phyloP scores from a whole-genome alignment of 352 stramenopile genomes.

The Paralagenidium karlingii region DNA sequence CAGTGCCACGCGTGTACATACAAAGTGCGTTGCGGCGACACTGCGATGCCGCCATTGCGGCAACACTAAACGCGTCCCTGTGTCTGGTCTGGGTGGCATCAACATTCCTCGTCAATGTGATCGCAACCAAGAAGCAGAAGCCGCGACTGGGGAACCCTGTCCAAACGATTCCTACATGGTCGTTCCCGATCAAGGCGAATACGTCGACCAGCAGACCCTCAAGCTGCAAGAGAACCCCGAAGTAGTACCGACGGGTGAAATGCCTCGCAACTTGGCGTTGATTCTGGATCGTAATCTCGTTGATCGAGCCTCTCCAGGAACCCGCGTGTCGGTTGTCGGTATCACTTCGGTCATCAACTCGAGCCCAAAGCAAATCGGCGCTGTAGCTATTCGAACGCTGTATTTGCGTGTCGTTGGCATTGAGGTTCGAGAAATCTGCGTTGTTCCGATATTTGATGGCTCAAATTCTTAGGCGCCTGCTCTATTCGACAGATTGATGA shows the following conservation, averaged over 20 bases:
- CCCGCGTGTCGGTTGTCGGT: slow-evolving; percentile 90
- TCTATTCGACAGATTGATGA: slow-evolving; percentile 57
- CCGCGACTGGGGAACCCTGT: slow-evolving; percentile 30
- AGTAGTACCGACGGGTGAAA: slow-evolving; percentile 96
- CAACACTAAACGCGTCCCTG: slow-evolving; percentile 49
- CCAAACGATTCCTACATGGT: slow-evolving; percentile 90
- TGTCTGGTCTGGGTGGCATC: slow-evolving; percentile 56
- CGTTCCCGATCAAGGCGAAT: slow-evolving; percentile 88
- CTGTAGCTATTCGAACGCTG: slow-evolving; percentile 82
- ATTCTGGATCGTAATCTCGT: slow-evolving; percentile 92
- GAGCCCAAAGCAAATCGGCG: slow-evolving; percentile 57
- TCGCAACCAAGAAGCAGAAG: slow-evolving; percentile 19
- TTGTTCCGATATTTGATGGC: too few relatives aligned
- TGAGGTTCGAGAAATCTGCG: too few relatives aligned
- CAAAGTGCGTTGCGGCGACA: slow-evolving; percentile 85
- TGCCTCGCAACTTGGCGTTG: slow-evolving; percentile 94
- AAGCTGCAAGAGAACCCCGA: slow-evolving; percentile 96
- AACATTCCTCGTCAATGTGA: slow-evolving; percentile 79
- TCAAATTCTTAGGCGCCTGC: background rate
- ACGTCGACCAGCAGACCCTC: slow-evolving; percentile 97
- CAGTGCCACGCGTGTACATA: slow-evolving; percentile 87
- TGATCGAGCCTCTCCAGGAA: slow-evolving; percentile 92
- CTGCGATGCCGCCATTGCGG: slow-evolving; percentile 86
- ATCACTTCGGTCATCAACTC: slow-evolving; percentile 92
- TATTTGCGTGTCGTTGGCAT: slow-evolving; percentile 96